Evolutionary conservation across 306 rosid species (phyloP).

Genomic region (Acacia confusa): DNA sequence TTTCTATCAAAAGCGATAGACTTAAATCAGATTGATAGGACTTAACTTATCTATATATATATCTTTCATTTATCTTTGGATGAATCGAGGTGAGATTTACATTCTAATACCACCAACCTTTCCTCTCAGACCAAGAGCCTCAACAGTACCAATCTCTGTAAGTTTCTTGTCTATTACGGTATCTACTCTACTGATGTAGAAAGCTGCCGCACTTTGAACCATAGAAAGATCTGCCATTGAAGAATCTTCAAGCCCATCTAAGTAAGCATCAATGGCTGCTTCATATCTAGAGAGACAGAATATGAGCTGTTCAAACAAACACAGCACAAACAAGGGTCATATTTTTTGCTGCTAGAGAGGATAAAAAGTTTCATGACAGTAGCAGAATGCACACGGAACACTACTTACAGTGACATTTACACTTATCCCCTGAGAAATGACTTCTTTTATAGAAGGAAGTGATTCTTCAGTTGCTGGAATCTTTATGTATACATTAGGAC

Average conservation of each 20-base stretch:
- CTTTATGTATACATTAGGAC: constrained; percentile 75
- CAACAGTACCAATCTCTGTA: constrained; percentile 67
- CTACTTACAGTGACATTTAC: constrained; percentile 89
- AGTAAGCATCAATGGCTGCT: constrained; percentile 82
- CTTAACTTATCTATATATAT: no score
- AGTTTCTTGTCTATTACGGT: constrained; percentile 69
- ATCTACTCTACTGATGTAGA: constrained; percentile 94
- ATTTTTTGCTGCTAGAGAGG: neutral
- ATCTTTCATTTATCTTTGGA: no score
- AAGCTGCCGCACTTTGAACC: constrained; percentile 87
- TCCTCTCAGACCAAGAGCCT: constrained; percentile 86
- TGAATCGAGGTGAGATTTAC: no score
- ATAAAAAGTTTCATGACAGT: constrained; percentile 5
- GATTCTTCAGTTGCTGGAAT: constrained; percentile 87
- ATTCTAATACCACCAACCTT: constrained; percentile 42
- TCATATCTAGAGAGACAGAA: constrained; percentile 80
- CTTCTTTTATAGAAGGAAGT: constrained; percentile 75
- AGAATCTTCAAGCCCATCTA: constrained; percentile 91
- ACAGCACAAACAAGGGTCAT: constrained; percentile 24
- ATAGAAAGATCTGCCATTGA: constrained; percentile 68
- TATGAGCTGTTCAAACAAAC: constrained; percentile 63
- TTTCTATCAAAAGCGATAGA: no score
- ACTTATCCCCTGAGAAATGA: constrained; percentile 81
- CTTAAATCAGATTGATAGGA: no score
- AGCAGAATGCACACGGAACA: constrained; percentile 13